These are phyloP conservation scores for Abrus precatorius DNA, from an alignment of 306 rosid species.

Conservation along the genomic window DNA sequence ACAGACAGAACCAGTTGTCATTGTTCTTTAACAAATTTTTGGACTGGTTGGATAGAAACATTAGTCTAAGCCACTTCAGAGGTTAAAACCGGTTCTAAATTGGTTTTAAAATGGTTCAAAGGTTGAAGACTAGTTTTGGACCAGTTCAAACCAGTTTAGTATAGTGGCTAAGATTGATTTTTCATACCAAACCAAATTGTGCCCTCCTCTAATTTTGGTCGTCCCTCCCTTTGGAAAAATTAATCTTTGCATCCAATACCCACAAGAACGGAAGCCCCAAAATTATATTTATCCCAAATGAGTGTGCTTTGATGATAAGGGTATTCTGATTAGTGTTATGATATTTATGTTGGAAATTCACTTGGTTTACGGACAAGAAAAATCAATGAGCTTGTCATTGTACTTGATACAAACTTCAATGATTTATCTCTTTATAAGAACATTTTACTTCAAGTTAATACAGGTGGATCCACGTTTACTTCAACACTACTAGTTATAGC, in stretches of 20 bases:
- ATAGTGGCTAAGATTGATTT: not conserved
- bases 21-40: not conserved
- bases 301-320: slow-evolving; percentile 31
- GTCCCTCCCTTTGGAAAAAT: not conserved
- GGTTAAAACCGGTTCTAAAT: not conserved
- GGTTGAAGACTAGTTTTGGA: not conserved
- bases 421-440: not conserved
- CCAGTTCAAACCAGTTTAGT: not conserved
- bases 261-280: slow-evolving; percentile 4
- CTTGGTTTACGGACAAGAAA: not conserved
- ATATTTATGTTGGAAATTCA: not conserved
- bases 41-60: not conserved
- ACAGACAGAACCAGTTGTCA: not conserved
- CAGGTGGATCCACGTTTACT: no score
- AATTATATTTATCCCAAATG: not conserved
- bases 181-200: not conserved
- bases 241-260: not conserved
- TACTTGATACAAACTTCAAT: not conserved
- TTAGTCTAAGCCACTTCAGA: not conserved
- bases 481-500: no score
- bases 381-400: not conserved
- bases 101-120: not conserved
- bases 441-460: no score
- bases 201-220: not conserved
- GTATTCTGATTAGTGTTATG: not conserved